Conservation (phyloP, 441 rosid genomes). For the Oxalis stricta region DNA sequence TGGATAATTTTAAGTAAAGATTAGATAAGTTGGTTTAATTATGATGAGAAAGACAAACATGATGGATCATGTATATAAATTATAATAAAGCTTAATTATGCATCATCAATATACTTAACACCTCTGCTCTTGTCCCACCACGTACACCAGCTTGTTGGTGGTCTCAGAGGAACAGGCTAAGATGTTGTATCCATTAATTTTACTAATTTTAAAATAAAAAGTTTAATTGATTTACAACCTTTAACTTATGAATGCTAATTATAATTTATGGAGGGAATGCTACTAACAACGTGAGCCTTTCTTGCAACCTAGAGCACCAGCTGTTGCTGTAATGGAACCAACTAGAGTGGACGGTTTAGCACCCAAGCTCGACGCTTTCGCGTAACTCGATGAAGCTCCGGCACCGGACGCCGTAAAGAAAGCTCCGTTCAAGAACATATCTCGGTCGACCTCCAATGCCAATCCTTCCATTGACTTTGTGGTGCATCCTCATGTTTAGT, state of each 20-base stretch:
- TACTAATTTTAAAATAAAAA: background rate
- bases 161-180: slow-evolving; percentile 6
- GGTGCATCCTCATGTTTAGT: slow-evolving; percentile 44
- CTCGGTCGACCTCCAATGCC: slow-evolving; percentile 81
- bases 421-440: slow-evolving; percentile 48
- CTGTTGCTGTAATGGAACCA: slow-evolving; percentile 32
- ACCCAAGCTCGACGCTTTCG: slow-evolving; percentile 52
- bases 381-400: slow-evolving; percentile 43
- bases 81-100: background rate
- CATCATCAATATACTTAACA: background rate
- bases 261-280: too few relatives aligned
- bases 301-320: slow-evolving; percentile 50
- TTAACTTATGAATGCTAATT: too few relatives aligned
- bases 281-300: slow-evolving; percentile 29
- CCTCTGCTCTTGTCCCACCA: background rate
- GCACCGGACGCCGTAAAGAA: slow-evolving; percentile 45
- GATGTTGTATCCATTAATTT: background rate
- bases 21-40: too few relatives aligned
- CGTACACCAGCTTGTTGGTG: background rate
- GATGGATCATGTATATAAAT: too few relatives aligned
- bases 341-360: slow-evolving; percentile 48
- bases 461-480: slow-evolving; percentile 29
- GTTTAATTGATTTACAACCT: too few relatives aligned
- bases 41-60: background rate
- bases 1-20: background rate